Base-by-base conservation (phyloP, 2,329 filamentous ascomycete species). In the Alternaria viburni region DNA sequence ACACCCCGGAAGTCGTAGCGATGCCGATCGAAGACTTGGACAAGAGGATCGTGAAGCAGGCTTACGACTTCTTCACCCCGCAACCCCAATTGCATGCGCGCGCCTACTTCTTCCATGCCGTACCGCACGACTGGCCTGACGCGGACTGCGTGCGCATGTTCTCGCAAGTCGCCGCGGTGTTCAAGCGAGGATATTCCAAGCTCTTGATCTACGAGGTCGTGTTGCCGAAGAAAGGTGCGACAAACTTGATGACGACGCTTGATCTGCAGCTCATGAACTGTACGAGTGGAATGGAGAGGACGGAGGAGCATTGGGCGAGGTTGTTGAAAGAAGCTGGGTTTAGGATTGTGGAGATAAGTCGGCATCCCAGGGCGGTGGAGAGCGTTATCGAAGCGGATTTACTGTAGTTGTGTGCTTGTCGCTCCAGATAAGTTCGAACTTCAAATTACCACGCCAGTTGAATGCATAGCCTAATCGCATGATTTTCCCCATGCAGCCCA, bases 261-360 rank as follows among this genome's bases (percentile, higher is more conserved):
- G 58, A 61, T 26, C 28, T 61, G 32, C 59, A 57, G 32, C n/a
- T 61, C 5, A 61, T 61, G 59, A 57, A 57, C 17, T 50, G 52
- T 36, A 51, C 52, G 12, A 57, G 52, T 50, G 52, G 45, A 11
- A 17, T 57, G 52, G 52, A 57, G 52, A 61, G 59, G 12, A 61
- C 59, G 5, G 52, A 61, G 12, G 52, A 51, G 45, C 45, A 61
- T 9, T 61, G 59, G 59, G 45, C 12, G 12, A 8, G 25, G 19
- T 45, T 61, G 15, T 36, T 61, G 11, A 23, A 21, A 3, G 45
- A 45, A 36, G 59, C 59, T 4, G 52, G 44, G 3, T 57, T 61
- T 4, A 21, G 32, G 3, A 51, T 61, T 26, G 36, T 44, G 15
- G 52, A n/a, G 8, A 50, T 61, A n/a, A 45, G 52, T 15, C 45